These are phyloP conservation scores for Aspergillus awamori DNA, from an alignment of 2,329 filamentous ascomycete species.

Conservation along the genomic window DNA sequence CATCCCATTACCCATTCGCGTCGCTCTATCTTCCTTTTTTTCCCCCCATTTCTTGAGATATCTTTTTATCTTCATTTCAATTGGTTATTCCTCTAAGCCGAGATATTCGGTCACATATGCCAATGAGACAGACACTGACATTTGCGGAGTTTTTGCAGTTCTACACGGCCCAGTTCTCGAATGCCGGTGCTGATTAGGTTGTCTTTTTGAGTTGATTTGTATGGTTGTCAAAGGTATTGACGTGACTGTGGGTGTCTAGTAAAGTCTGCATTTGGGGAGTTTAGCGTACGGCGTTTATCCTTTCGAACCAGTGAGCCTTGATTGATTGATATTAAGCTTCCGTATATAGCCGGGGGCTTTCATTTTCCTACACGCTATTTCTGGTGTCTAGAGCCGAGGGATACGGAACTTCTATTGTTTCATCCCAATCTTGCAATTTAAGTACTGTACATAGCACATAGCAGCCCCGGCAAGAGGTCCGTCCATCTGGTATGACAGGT, in stretches of 20 bases:
- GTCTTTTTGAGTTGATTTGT: conserved; percentile 1
- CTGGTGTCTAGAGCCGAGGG: background rate
- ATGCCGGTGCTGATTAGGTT: conserved; percentile 33
- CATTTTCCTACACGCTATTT: background rate
- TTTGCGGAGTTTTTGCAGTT: conserved; percentile 41
- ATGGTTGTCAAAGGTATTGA: background rate
- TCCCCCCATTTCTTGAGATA: too few species aligned
- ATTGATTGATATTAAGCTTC: background rate
- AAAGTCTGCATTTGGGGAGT: conserved; percentile 22
- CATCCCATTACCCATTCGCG: background rate
- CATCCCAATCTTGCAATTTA: background rate
- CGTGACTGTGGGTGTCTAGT: background rate
- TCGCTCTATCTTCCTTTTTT: background rate
- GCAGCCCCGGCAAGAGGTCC: background rate
- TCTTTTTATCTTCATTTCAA: background rate
- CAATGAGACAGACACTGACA: conserved; percentile 28
- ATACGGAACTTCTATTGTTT: background rate
- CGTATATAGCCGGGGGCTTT: background rate
- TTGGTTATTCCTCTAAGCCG: background rate
- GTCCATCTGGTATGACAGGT: background rate
- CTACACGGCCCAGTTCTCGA: conserved; percentile 40
- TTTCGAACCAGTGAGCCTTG: background rate
- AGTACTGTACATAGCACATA: conserved; percentile 6
- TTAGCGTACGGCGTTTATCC: conserved; percentile 14
- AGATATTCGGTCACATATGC: background rate